A percentile compares a stretch with the other conserved stretches of the same genome.
Evolutionary conservation across 208 protist genomes (phyloP).

Genomic region (Tritrichomonas musculus): DNA sequence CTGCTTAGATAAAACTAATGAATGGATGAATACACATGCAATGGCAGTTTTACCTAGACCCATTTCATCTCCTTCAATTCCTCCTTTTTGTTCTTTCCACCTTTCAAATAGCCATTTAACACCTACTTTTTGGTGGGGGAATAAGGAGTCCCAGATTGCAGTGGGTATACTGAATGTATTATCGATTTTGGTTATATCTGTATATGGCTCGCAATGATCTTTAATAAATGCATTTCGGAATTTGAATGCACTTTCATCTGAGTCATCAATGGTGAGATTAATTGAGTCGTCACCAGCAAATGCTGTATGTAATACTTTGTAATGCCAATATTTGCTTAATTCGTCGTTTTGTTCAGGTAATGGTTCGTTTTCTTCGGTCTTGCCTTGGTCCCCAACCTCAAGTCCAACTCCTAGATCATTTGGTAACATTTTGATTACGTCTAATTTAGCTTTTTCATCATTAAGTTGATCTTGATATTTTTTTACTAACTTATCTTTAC

Average conservation of each 20-base stretch:
- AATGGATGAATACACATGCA: conserved; percentile 71
- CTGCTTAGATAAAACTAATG: conserved; percentile 59
- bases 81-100: conserved; percentile 73
- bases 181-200: background rate
- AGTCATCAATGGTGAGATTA: conserved; percentile 1
- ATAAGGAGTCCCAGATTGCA: conserved; percentile 49
- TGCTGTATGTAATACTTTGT: background rate
- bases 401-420: too few species aligned
- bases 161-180: conserved; percentile 41
- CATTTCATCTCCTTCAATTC: conserved; percentile 55
- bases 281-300: background rate
- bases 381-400: too few species aligned
- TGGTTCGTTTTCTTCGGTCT: too few species aligned
- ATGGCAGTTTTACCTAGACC: conserved; percentile 81
- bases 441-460: too few species aligned
- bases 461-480: too few species aligned
- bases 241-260: background rate
- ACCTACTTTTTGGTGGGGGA: conserved; percentile 63
- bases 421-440: too few species aligned
- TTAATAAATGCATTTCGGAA: background rate
- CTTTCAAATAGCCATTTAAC: conserved; percentile 86
- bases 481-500: too few species aligned
- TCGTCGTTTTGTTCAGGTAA: too few species aligned
- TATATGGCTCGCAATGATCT: background rate
- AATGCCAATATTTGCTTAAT: background rate